Evolutionary conservation across 108 stramenopile genomes (phyloP).

Genomic region (Hondaea fermentalgiana): DNA sequence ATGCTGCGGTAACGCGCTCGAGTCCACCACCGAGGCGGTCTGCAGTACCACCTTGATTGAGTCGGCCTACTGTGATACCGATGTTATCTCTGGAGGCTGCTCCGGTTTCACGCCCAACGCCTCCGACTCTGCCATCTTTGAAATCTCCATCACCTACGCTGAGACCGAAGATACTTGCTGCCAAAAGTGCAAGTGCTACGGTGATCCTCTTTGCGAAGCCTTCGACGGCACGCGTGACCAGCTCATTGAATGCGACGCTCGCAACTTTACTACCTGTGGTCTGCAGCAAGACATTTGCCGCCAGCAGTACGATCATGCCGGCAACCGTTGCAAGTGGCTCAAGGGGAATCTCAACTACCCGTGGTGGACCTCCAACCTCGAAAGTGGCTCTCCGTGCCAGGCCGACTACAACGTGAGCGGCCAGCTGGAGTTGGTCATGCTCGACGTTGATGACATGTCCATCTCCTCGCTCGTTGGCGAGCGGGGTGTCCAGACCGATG

Average conservation of each 20-base stretch:
- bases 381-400: neutral
- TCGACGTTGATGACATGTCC: neutral
- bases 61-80: neutral
- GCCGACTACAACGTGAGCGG: neutral
- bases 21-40: neutral
- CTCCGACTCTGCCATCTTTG: neutral
- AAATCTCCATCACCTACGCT: neutral
- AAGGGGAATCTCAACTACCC: neutral
- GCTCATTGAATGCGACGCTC: neutral
- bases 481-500: neutral
- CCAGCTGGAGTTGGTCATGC: neutral
- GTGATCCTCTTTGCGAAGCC: neutral
- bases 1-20: neutral
- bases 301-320: neutral
- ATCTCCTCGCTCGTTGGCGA: neutral
- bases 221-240: neutral
- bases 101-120: neutral
- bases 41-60: neutral
- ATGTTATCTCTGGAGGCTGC: neutral
- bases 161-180: neutral
- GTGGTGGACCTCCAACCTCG: neutral
- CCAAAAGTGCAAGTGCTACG: neutral
- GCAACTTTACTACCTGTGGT: neutral
- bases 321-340: conserved; percentile 15
- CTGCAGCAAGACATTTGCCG: neutral